Percentiles rank a stretch among this genome's conserved stretches.
These are phyloP conservation scores for Odonthalia washingtoniensis DNA, from an alignment of 31 red algal genomes.

Conservation along the genomic window DNA sequence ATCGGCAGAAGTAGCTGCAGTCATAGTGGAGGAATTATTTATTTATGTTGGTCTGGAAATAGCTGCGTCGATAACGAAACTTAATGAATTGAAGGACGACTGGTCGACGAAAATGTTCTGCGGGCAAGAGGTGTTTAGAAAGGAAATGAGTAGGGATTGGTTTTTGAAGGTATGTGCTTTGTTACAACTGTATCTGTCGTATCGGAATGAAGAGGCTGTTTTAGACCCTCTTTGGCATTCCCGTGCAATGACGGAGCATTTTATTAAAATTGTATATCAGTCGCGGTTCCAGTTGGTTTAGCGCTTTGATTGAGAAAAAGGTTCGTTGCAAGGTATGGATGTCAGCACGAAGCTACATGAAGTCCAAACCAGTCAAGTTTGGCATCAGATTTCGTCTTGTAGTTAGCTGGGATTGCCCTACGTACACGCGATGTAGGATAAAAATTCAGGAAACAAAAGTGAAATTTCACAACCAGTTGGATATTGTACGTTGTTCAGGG, in stretches of 20 bases:
- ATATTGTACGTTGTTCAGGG: neutral
- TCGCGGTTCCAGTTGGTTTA: neutral
- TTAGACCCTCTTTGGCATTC: neutral
- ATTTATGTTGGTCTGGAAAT: no score
- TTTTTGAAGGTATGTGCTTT: no score
- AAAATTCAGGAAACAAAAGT: neutral
- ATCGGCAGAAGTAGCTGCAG: no score
- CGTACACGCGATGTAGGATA: no score
- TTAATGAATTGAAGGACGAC: no score
- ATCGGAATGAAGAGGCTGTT: neutral
- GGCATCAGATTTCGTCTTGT: no score
- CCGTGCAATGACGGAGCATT: neutral
- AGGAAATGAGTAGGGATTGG: no score
- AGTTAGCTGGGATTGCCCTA: neutral
- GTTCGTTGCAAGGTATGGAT: neutral
- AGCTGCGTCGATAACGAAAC: no score
- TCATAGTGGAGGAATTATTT: no score
- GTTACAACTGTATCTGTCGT: neutral
- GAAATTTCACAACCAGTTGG: neutral
- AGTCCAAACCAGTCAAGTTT: neutral
- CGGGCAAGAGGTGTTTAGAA: no score
- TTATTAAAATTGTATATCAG: neutral
- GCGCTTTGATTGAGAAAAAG: neutral
- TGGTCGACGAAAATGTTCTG: no score
- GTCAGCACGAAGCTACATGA: neutral